Evolutionary conservation across 768 basidiomycete genomes (phyloP).

Genomic region (Kwoniella europaea): DNA sequence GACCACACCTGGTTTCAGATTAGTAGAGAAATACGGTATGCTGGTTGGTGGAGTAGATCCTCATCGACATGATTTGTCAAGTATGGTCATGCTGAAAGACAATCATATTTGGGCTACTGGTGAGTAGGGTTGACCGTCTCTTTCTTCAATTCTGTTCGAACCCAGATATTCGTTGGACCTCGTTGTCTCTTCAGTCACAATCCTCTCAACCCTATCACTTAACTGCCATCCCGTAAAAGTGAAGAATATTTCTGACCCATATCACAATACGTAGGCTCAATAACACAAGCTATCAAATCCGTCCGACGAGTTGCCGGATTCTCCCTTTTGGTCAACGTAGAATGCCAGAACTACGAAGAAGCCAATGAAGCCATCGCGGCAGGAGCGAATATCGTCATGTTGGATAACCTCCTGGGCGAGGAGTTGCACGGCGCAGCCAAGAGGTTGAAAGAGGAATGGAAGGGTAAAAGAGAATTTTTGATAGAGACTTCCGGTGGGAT

Average conservation of each 20-base stretch:
- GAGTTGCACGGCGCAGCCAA: slow-evolving; percentile 72
- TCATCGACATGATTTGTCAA: slow-evolving; percentile 93
- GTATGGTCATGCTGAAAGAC: slow-evolving; percentile 99
- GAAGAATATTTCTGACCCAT: not conserved
- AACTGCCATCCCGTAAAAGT: not conserved
- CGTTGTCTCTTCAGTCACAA: not conserved
- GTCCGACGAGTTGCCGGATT: slow-evolving; percentile 92
- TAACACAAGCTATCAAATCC: slow-evolving; percentile 80
- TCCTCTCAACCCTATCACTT: not conserved
- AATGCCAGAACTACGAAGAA: slow-evolving; percentile 84
- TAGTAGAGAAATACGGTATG: slow-evolving; percentile 99
- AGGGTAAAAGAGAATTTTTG: slow-evolving; percentile 74
- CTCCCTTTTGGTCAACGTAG: slow-evolving; percentile 87
- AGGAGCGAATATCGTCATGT: slow-evolving; percentile 93
- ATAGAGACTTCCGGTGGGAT: slow-evolving; percentile 96
- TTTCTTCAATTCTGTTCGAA: not conserved
- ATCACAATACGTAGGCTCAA: slow-evolving; percentile 68
- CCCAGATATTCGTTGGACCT: not conserved
- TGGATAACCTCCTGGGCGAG: slow-evolving; percentile 86
- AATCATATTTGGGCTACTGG: slow-evolving; percentile 99
- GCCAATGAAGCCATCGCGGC: slow-evolving; percentile 97
- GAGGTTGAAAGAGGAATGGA: slow-evolving; percentile 77
- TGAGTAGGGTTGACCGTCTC: slow-evolving; percentile 51
- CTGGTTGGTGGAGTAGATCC: slow-evolving; percentile 93
- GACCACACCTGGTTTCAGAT: slow-evolving; percentile 94